Conservation (phyloP, 495 filamentous ascomycete species). For the Neurospora cerealis region DNA sequence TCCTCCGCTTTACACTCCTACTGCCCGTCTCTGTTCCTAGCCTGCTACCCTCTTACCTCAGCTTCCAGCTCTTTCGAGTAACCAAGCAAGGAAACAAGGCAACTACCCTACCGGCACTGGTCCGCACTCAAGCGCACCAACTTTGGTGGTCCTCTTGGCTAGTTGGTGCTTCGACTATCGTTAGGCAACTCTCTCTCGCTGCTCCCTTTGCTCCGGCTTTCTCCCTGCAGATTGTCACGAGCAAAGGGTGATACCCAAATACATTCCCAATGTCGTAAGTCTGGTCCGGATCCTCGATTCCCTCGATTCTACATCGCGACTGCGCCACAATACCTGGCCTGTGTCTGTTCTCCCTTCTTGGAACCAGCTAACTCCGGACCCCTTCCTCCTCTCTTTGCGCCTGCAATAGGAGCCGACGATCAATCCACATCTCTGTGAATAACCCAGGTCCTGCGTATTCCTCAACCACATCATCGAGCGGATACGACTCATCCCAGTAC, state of each 20-base stretch:
- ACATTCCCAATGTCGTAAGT: slow-evolving; percentile 43
- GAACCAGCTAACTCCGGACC: slow-evolving; percentile 10
- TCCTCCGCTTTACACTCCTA: background rate
- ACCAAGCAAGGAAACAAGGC: background rate
- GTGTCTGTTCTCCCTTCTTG: background rate
- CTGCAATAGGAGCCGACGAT: slow-evolving; percentile 33
- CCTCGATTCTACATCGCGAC: background rate
- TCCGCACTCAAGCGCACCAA: background rate
- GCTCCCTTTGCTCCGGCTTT: slow-evolving; percentile 27
- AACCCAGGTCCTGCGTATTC: slow-evolving; percentile 17
- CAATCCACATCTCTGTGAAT: slow-evolving; percentile 42
- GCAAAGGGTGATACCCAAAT: slow-evolving; percentile 27
- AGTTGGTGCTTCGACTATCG: background rate
- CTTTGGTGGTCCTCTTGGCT: background rate
- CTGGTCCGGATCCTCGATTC: background rate
- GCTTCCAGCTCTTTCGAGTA: background rate
- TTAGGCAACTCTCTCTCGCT: background rate
- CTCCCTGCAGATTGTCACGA: slow-evolving; percentile 29
- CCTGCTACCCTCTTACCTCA: background rate
- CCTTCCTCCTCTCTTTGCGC: background rate
- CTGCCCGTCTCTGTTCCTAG: background rate
- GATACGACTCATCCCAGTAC: slow-evolving; percentile 17
- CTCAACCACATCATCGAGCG: slow-evolving; percentile 15
- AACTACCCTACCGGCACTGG: background rate
- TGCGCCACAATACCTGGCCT: slow-evolving; percentile 4